Percentiles rank a stretch among this genome's conserved stretches.
Evolutionary conservation across 169 alveolate genomes (phyloP).

Genomic region (Eimeria zaria): DNA sequence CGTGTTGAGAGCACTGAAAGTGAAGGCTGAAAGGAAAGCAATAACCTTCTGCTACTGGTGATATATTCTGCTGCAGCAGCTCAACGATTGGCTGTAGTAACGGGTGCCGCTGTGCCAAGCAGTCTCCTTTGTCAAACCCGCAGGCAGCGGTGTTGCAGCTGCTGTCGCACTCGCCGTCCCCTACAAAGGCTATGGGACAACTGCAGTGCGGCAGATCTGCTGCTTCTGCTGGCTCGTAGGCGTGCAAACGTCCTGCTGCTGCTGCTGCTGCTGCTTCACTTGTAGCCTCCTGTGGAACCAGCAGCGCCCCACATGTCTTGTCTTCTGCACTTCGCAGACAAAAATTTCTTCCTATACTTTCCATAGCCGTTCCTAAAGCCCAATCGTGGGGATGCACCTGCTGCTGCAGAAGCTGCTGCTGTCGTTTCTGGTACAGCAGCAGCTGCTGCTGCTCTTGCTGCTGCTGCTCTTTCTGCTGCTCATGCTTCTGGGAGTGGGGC

Average conservation of each 20-base stretch:
- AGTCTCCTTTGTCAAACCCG: conserved; percentile 88
- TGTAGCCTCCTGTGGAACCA: conserved; percentile 29
- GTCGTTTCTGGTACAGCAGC: neutral
- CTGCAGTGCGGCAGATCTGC: conserved; percentile 52
- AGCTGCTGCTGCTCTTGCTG: neutral
- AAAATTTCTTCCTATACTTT: conserved; percentile 68
- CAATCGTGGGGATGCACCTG: conserved; percentile 74
- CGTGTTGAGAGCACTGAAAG: conserved; percentile 3
- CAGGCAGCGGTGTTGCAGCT: conserved; percentile 87
- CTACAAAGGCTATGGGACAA: conserved; percentile 85
- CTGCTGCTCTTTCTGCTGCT: conserved; percentile 35
- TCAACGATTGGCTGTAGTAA: conserved; percentile 55
- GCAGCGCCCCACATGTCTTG: conserved; percentile 68
- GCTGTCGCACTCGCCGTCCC: conserved; percentile 89
- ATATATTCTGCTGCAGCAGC: neutral
- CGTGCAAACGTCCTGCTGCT: neutral
- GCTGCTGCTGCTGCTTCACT: conserved; percentile 15
- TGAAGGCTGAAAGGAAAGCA: conserved; percentile 26
- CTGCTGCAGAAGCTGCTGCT: conserved; percentile 63
- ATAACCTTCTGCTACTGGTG: neutral
- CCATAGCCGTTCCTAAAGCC: conserved; percentile 68
- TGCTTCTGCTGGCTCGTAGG: conserved; percentile 36
- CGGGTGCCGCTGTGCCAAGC: conserved; percentile 75
- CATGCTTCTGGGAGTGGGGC: neutral
- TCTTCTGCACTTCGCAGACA: conserved; percentile 75